Conservation (phyloP, 441 rosid genomes). For the Theobroma grandiflorum region DNA sequence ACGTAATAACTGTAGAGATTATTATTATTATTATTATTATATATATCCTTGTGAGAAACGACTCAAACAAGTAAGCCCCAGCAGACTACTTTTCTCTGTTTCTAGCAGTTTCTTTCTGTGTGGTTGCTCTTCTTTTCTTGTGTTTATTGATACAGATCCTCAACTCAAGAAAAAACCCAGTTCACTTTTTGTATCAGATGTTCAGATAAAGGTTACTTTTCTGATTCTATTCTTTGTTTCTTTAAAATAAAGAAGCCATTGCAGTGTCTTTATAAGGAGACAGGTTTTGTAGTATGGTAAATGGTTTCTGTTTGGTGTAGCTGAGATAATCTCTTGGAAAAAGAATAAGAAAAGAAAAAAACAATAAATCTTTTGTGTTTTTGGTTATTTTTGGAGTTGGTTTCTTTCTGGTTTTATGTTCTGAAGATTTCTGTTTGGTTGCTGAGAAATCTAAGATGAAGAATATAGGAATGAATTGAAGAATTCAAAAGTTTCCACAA, state of each 20-base stretch:
- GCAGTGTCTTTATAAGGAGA: neutral
- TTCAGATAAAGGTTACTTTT: slow-evolving; percentile 15
- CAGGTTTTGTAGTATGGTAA: neutral
- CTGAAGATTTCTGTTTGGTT: slow-evolving; percentile 26
- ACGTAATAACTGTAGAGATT: neutral
- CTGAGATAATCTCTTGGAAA: neutral
- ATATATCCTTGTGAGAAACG: slow-evolving; percentile 7
- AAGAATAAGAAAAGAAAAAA: no score
- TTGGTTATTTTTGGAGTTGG: neutral
- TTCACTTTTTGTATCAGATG: neutral
- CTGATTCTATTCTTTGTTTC: neutral
- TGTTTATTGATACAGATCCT: neutral
- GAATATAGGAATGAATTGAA: neutral
- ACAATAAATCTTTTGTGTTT: no score
- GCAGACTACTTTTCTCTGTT: slow-evolving; percentile 1
- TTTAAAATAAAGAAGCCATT: neutral
- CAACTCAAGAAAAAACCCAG: neutral
- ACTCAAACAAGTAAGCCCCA: neutral
- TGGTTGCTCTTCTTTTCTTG: neutral
- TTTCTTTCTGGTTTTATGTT: neutral
- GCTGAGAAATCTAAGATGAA: slow-evolving; percentile 22
- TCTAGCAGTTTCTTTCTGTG: slow-evolving; percentile 16
- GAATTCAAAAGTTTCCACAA: neutral
- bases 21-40: neutral
- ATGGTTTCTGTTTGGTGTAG: neutral